Conservation (phyloP, 139 green algal genomes). For the Picocystis salinarum region DNA sequence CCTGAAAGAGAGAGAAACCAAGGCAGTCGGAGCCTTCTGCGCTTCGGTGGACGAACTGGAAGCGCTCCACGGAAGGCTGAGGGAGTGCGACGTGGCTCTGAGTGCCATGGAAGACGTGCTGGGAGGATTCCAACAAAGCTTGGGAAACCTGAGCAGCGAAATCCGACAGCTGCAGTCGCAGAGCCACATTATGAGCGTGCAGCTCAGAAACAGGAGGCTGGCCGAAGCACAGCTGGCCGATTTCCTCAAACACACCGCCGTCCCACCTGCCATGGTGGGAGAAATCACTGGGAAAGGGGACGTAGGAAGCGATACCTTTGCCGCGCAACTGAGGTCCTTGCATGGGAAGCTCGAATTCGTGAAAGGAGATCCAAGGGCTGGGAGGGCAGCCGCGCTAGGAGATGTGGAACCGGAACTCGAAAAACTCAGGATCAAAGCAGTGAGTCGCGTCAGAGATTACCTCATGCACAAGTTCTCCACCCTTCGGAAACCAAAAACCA, state of each 20-base stretch:
- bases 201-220: constrained; percentile 62
- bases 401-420: constrained; percentile 80
- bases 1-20: no score
- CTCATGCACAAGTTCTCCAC: constrained; percentile 55
- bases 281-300: no score
- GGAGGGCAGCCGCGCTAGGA: constrained; percentile 17
- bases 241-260: constrained; percentile 64
- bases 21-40: no score
- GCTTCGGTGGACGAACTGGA: no score
- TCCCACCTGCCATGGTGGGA: constrained; percentile 64
- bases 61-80: no score
- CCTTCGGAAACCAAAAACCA: constrained; percentile 81
- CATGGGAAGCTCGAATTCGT: constrained; percentile 4
- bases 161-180: constrained; percentile 39
- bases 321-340: neutral
- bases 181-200: constrained; percentile 56
- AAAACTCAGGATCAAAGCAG: constrained; percentile 53
- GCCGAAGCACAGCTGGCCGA: constrained; percentile 30
- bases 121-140: constrained; percentile 58
- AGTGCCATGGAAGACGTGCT: constrained; percentile 71
- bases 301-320: constrained; percentile 37
- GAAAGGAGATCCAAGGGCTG: constrained; percentile 14
- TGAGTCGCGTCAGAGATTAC: constrained; percentile 56
- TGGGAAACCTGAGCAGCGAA: constrained; percentile 32
- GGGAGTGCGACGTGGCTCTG: no score